Evolutionary conservation across 192 early-diverging fungal genomes (phyloP).

Genomic region (Rhizoclosmatium sp.): DNA sequence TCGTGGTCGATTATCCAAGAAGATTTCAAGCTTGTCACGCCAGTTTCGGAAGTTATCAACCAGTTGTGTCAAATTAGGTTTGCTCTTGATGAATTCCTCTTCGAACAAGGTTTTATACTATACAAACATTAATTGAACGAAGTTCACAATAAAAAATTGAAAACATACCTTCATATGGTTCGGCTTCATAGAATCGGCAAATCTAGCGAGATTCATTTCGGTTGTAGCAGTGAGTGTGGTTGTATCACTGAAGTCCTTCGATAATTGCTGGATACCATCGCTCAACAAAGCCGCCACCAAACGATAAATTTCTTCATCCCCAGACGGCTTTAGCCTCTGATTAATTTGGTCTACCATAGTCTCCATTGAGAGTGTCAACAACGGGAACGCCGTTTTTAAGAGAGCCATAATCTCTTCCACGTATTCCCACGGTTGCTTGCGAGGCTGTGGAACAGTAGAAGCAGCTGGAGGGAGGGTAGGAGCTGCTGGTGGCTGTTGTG

Average conservation of each 20-base stretch:
- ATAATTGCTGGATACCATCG: slow-evolving; percentile 86
- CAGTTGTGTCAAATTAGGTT: slow-evolving; percentile 84
- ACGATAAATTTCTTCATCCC: slow-evolving; percentile 98
- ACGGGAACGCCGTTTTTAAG: slow-evolving; percentile 93
- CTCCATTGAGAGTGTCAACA: slow-evolving; percentile 95
- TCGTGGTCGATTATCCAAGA: slow-evolving; percentile 83
- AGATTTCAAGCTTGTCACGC: slow-evolving; percentile 91
- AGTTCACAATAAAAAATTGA: background rate
- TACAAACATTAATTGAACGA: background rate
- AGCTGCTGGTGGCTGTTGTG: background rate
- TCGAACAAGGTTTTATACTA: slow-evolving; percentile 77
- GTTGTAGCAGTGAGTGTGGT: slow-evolving; percentile 72
- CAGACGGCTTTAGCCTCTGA: slow-evolving; percentile 87
- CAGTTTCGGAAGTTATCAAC: slow-evolving; percentile 89
- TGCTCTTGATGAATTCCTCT: slow-evolving; percentile 89
- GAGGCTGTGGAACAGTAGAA: background rate
- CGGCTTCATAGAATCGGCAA: slow-evolving; percentile 86
- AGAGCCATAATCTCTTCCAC: slow-evolving; percentile 95
- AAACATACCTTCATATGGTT: slow-evolving; percentile 72
- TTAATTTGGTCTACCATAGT: slow-evolving; percentile 99
- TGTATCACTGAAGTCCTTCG: slow-evolving; percentile 68
- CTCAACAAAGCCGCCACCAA: slow-evolving; percentile 90
- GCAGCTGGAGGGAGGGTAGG: slow-evolving; percentile 9
- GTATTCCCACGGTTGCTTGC: slow-evolving; percentile 80
- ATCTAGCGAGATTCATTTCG: slow-evolving; percentile 81